Conservation (phyloP, 352 stramenopile genomes). For the Pythium monospermum region DNA sequence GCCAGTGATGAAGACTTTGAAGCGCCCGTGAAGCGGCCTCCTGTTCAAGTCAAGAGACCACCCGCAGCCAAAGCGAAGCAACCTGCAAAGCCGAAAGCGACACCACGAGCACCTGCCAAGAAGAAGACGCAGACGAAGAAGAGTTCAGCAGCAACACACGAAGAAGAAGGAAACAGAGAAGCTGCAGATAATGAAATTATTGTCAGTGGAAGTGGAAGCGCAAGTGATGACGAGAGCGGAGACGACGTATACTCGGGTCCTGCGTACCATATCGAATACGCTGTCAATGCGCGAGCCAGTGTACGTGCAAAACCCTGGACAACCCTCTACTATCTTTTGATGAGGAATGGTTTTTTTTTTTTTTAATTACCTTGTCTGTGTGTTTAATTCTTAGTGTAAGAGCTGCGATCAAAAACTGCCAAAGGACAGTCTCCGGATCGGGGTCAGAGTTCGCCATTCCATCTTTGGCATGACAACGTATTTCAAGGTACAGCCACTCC, state of each 20-base stretch:
- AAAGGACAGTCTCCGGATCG: constrained; percentile 40
- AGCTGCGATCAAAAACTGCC: constrained; percentile 63
- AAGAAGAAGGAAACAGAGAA: constrained; percentile 19
- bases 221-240: constrained; percentile 29
- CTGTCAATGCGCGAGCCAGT: constrained; percentile 47
- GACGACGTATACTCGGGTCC: constrained; percentile 43
- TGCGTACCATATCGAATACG: constrained; percentile 68
- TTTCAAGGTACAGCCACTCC: constrained; percentile 80
- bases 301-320: constrained; percentile 20
- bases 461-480: constrained; percentile 80
- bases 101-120: background rate
- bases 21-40: constrained; percentile 14
- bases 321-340: too few species aligned
- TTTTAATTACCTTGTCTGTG: constrained; percentile 2
- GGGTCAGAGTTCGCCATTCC: constrained; percentile 61
- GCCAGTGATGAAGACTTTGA: constrained; percentile 33
- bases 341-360: too few species aligned
- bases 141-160: background rate
- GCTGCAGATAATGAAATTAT: constrained; percentile 18
- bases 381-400: constrained; percentile 48
- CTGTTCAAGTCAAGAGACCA: constrained; percentile 12
- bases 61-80: constrained; percentile 1
- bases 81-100: background rate
- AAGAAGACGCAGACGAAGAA: background rate
- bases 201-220: constrained; percentile 15